Conservation (phyloP, 129 eudicot genomes). For the Kitagawia praeruptora region DNA sequence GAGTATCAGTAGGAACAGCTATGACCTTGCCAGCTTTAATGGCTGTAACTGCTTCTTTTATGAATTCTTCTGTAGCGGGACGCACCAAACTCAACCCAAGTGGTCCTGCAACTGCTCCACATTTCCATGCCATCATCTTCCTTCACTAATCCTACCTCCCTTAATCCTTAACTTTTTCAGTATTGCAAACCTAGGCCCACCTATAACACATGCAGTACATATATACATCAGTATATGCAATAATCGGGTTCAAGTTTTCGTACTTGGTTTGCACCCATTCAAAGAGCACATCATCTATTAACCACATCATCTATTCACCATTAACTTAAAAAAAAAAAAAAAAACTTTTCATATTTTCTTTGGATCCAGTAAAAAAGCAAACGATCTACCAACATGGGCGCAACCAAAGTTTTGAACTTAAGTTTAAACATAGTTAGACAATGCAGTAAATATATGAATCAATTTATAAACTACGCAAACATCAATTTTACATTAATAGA, state of each 20-base stretch:
- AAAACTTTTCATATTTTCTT: background rate
- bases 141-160: background rate
- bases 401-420: background rate
- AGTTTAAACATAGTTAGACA: background rate
- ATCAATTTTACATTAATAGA: background rate
- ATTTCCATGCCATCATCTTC: constrained; percentile 35
- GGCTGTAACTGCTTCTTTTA: constrained; percentile 52
- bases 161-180: constrained; percentile 20
- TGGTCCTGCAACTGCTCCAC: constrained; percentile 5
- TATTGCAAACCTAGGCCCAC: constrained; percentile 25
- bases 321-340: background rate
- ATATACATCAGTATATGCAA: background rate
- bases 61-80: constrained; percentile 51
- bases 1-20: constrained; percentile 92
- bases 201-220: constrained; percentile 17
- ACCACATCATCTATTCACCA: background rate
- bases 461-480: background rate
- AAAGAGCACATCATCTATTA: background rate
- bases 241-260: background rate
- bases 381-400: background rate
- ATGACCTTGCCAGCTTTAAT: constrained; percentile 63
- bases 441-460: background rate
- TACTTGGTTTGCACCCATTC: background rate
- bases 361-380: background rate
- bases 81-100: constrained; percentile 29